Conservation (phyloP, 768 basidiomycete species). For the Suillus bovinus region DNA sequence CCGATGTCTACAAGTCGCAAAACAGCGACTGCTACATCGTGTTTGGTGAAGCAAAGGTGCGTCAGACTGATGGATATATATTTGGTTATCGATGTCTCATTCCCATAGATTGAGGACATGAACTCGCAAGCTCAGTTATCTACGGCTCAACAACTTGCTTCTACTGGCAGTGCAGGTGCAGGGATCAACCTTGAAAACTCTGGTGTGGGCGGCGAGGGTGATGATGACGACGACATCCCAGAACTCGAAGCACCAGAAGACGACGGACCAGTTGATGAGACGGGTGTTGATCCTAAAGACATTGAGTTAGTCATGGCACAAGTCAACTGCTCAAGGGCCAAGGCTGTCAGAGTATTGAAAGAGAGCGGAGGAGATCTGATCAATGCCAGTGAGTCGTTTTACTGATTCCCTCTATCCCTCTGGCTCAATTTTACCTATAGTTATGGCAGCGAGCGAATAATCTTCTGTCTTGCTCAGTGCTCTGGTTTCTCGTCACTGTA, state of each 20-base stretch:
- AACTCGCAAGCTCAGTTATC: constrained; percentile 75
- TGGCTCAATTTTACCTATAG: constrained; percentile 39
- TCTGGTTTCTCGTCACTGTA: constrained; percentile 34
- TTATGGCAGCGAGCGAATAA: constrained; percentile 93
- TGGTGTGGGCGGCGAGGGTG: constrained; percentile 50
- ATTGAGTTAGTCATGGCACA: constrained; percentile 91
- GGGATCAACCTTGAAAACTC: constrained; percentile 52
- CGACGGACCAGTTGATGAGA: constrained; percentile 81
- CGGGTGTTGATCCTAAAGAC: constrained; percentile 89
- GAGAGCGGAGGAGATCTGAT: constrained; percentile 93
- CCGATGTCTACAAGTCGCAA: constrained; percentile 97
- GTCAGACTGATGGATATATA: neutral
- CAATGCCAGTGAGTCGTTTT: constrained; percentile 81
- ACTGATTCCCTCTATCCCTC: constrained; percentile 2
- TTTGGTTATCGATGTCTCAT: neutral
- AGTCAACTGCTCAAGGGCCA: constrained; percentile 88
- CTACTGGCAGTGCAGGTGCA: constrained; percentile 43
- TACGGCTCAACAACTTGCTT: constrained; percentile 77
- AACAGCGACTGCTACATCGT: constrained; percentile 99
- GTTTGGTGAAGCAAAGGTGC: constrained; percentile 94
- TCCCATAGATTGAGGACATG: constrained; percentile 80
- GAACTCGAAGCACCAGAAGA: constrained; percentile 83
- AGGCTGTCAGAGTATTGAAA: constrained; percentile 88
- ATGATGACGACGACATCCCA: constrained; percentile 78
- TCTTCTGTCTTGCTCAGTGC: constrained; percentile 33